Percentiles rank a stretch among this genome's conserved stretches.
These are phyloP conservation scores for Hypoxylon sp. DNA, from an alignment of 2,329 filamentous ascomycete genomes.

Conservation along the genomic window DNA sequence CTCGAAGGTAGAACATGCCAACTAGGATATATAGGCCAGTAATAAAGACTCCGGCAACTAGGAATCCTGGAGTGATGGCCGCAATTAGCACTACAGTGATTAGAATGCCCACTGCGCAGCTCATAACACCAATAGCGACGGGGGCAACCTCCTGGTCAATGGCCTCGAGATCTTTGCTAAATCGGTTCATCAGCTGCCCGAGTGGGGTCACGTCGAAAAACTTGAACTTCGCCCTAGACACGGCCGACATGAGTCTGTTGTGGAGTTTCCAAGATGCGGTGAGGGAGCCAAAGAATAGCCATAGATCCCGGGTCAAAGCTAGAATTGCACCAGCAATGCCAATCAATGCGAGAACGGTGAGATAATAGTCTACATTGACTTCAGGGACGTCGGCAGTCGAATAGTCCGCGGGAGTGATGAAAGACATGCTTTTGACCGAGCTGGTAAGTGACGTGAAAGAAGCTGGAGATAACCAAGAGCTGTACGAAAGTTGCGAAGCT, in stretches of 20 bases:
- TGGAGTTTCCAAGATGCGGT: constrained; percentile 90
- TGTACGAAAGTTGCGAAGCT: constrained; percentile 56
- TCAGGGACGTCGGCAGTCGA: constrained; percentile 59
- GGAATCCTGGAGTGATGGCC: constrained; percentile 88
- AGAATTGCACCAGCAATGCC: constrained; percentile 83
- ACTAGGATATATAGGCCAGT: constrained; percentile 85
- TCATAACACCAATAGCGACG: constrained; percentile 83
- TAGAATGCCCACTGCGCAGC: constrained; percentile 75
- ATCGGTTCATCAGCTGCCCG: constrained; percentile 97
- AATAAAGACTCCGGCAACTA: constrained; percentile 90
- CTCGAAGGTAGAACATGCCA: constrained; percentile 88
- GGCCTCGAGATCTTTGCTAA: constrained; percentile 96
- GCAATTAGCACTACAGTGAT: constrained; percentile 92
- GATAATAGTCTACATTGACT: constrained; percentile 87
- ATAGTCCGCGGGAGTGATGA: constrained; percentile 58
- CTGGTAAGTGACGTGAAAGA: constrained; percentile 60
- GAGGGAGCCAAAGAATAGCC: constrained; percentile 93
- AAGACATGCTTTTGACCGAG: constrained; percentile 54
- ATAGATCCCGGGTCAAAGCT: constrained; percentile 85
- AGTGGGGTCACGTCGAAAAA: constrained; percentile 98
- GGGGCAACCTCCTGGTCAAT: constrained; percentile 97
- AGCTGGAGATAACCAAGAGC: constrained; percentile 56
- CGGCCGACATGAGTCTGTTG: constrained; percentile 79
- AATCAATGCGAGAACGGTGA: constrained; percentile 84
- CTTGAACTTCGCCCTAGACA: constrained; percentile 92